Percentiles rank a stretch among this genome's conserved stretches.
These are phyloP conservation scores for Vitis cinerea DNA, from an alignment of 164 flowering plant species.

Conservation along the genomic window DNA sequence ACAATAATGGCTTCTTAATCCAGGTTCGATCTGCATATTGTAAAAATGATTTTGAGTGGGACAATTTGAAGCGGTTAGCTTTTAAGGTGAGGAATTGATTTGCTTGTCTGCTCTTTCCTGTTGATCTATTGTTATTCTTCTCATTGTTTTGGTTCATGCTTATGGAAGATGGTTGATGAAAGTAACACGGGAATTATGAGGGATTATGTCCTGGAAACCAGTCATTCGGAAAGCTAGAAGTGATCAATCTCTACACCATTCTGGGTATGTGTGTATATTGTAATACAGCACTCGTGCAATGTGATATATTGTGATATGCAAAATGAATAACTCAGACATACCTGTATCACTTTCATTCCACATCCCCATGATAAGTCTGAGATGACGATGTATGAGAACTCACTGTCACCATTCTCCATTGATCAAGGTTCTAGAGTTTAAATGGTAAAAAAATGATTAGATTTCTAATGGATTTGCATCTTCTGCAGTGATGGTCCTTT, in stretches of 20 bases:
- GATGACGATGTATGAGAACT: not conserved
- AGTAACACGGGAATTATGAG: slow-evolving; percentile 77
- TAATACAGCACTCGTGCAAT: not conserved
- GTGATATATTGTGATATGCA: not conserved
- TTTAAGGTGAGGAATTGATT: slow-evolving; percentile 36
- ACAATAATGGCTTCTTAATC: not conserved
- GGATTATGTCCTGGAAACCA: slow-evolving; percentile 80
- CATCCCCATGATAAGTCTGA: not conserved
- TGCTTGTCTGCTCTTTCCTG: not conserved
- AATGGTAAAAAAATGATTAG: not conserved
- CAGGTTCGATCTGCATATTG: slow-evolving; percentile 90
- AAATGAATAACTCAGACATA: not conserved
- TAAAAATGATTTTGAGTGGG: slow-evolving; percentile 90
- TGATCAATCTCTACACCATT: slow-evolving; percentile 18
- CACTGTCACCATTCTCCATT: not conserved
- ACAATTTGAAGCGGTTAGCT: slow-evolving; percentile 70
- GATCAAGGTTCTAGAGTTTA: not conserved
- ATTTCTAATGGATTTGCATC: no score
- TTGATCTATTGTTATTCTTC: not conserved
- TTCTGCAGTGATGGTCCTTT: no score
- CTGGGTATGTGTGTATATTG: not conserved
- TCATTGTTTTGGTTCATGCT: not conserved
- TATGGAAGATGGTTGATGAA: slow-evolving; percentile 65
- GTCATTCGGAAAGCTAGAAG: slow-evolving; percentile 43
- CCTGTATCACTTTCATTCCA: not conserved